Evolutionary conservation across 805 yeast species (phyloP).

Genomic region (Kuraishia cidri): DNA sequence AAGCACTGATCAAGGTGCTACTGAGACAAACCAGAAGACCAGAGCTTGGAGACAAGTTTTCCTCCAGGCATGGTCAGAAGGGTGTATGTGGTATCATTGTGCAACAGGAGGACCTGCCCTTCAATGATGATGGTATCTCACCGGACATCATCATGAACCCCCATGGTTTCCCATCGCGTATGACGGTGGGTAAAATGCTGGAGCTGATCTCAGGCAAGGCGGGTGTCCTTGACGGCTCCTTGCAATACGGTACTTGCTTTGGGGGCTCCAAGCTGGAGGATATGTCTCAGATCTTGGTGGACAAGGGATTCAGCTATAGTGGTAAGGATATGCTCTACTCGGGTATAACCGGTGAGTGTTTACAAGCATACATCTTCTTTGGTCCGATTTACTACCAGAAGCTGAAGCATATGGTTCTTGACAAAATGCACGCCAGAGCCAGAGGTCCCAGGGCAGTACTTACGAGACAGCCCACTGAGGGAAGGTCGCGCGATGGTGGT

Average conservation of each 20-base stretch:
- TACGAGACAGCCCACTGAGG: slow-evolving; percentile 98
- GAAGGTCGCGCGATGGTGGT: slow-evolving; percentile 99
- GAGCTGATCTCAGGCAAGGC: slow-evolving; percentile 96
- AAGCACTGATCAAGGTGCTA: slow-evolving; percentile 85
- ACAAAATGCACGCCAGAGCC: slow-evolving; percentile 99
- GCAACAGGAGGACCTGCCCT: slow-evolving; percentile 94
- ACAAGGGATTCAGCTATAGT: slow-evolving; percentile 86
- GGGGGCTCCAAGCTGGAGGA: slow-evolving; percentile 97
- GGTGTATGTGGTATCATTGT: slow-evolving; percentile 99
- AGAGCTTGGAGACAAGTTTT: slow-evolving; percentile 94
- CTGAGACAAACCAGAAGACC: slow-evolving; percentile 95
- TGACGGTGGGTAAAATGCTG: slow-evolving; percentile 99
- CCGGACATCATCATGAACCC: slow-evolving; percentile 99
- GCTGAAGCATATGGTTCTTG: slow-evolving; percentile 97
- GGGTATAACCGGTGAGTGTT: slow-evolving; percentile 95
- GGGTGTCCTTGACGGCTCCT: slow-evolving; percentile 84
- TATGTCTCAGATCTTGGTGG: slow-evolving; percentile 84
- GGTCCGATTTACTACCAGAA: slow-evolving; percentile 98
- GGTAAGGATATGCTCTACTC: slow-evolving; percentile 98
- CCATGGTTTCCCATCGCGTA: slow-evolving; percentile 99
- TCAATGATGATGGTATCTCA: slow-evolving; percentile 81
- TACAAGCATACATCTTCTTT: slow-evolving; percentile 95
- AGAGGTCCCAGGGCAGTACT: slow-evolving; percentile 98
- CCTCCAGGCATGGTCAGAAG: slow-evolving; percentile 97
- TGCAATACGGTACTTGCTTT: slow-evolving; percentile 96